A percentile compares a stretch with the other conserved stretches of the same genome.
Conservation (phyloP, 495 filamentous ascomycete species). For the Lophiotrema nucula region DNA sequence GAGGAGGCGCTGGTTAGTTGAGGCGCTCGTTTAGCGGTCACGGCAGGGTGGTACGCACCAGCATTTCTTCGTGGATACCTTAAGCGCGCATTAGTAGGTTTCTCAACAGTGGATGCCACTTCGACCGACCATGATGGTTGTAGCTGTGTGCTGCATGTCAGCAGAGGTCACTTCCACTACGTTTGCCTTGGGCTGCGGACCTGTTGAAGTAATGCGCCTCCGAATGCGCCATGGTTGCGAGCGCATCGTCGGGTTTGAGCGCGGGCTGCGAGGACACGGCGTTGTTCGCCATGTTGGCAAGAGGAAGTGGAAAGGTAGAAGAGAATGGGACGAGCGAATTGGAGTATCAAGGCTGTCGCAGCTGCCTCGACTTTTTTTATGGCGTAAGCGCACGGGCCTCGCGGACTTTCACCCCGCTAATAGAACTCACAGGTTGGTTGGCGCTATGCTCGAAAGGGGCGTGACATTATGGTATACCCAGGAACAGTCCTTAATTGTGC, state of each 20-base stretch:
- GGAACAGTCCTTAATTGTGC: no score
- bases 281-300: conserved; percentile 31
- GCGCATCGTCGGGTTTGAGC: conserved; percentile 32
- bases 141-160: conserved; percentile 59
- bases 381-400: no score
- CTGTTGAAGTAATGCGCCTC: conserved; percentile 98
- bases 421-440: no score
- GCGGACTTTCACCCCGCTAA: no score
- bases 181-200: conserved; percentile 48
- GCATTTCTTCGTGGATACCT: conserved; percentile 98
- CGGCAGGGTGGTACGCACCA: conserved; percentile 61
- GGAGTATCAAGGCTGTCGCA: no score
- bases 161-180: conserved; percentile 1
- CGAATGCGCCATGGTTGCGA: conserved; percentile 56
- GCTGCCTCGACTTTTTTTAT: no score
- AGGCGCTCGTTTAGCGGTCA: conserved; percentile 22
- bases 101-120: conserved; percentile 25
- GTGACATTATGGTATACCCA: no score
- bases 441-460: no score
- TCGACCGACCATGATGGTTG: conserved; percentile 82
- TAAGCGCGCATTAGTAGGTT: conserved; percentile 27
- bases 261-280: conserved; percentile 22
- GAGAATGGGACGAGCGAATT: no score
- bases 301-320: not conserved
- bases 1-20: conserved; percentile 16